Evolutionary conservation across 2,329 filamentous ascomycete species (phyloP), one percentile per base, ranked within the genome.

Genomic region (Fonsecaea erecta): DNA sequence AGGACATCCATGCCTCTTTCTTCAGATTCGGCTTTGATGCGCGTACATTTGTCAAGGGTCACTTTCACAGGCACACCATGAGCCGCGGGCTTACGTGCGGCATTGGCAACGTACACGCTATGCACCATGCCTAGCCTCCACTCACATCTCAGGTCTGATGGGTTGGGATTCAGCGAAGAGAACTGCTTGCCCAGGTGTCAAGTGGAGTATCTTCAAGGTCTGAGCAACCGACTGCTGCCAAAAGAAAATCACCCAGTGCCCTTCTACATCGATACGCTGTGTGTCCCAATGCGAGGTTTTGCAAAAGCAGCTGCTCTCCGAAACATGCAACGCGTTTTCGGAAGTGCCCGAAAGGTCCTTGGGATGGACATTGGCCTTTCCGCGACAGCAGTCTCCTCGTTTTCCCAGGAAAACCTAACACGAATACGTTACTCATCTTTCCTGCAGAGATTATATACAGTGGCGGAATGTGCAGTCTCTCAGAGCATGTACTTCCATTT

Each of bases 51-150:
- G 18, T 40, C 37, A 5, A 6, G 11, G 35, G 11, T 37, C 11
- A 8, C 18, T 16, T 24, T 73, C 71, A 71, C 73, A 2, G 72
- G 75, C 3, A 77, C 60, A 0, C 76, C 76, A 59, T 75, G 74
- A 2, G 72, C 71, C n/a, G 71, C 54, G 0, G 77, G 75, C 2
- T 60, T 53, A 2, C 77, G 71, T 40, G 68, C 65, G 35, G 65
- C 68, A 8, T 73, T 75, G 0, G 77, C 77, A 3, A 77, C 74
- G 57, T 71, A 71, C 16, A 75, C 70, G 60, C 78, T 80, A 57
- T 80, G 77, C 0, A 78, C 43, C 64, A 79, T 78, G 14, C 78
- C 78, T 26, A 79, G 67, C 8, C 71, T 78, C 78, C 7, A 79
- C 71, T 1, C 48, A 30, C 48, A 52, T 12, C 11, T 52, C 7